Conservation (phyloP, 208 protist genomes). For the Phytomonas francai region DNA sequence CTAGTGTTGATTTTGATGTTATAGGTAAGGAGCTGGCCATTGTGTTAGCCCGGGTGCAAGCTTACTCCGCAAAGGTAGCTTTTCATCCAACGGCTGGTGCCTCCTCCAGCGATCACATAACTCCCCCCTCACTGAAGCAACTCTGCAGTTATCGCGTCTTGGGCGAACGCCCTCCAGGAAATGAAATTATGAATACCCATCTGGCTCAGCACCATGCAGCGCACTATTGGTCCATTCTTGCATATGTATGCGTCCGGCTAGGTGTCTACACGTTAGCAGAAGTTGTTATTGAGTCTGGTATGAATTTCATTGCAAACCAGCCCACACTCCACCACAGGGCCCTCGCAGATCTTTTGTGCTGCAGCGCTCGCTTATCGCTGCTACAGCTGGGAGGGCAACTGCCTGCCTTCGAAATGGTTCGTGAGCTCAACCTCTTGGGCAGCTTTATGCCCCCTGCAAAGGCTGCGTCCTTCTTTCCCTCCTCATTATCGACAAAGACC, state of each 20-base stretch:
- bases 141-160: constrained; percentile 34
- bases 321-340: constrained; percentile 16
- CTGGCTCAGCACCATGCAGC: constrained; percentile 20
- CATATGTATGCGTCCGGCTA: constrained; percentile 32
- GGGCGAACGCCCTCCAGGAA: constrained; percentile 16
- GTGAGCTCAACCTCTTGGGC: constrained; percentile 29
- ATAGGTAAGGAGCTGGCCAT: constrained; percentile 31
- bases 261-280: constrained; percentile 36
- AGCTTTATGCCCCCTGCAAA: constrained; percentile 1
- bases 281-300: constrained; percentile 34
- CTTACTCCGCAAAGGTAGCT: not conserved
- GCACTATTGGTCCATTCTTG: constrained; percentile 58
- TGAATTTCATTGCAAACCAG: constrained; percentile 23
- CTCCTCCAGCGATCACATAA: not conserved
- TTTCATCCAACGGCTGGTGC: not conserved
- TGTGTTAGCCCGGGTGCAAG: constrained; percentile 22
- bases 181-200: not conserved
- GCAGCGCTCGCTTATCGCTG: constrained; percentile 24
- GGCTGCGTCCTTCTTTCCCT: not conserved
- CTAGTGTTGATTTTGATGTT: not conserved
- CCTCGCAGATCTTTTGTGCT: constrained; percentile 52
- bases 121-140: constrained; percentile 23
- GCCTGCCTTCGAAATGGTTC: constrained; percentile 9
- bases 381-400: constrained; percentile 6
- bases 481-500: not conserved